A percentile compares a stretch with the other conserved stretches of the same genome.
Conservation (phyloP, 139 green algal genomes). For the Asterochloris sp. region DNA sequence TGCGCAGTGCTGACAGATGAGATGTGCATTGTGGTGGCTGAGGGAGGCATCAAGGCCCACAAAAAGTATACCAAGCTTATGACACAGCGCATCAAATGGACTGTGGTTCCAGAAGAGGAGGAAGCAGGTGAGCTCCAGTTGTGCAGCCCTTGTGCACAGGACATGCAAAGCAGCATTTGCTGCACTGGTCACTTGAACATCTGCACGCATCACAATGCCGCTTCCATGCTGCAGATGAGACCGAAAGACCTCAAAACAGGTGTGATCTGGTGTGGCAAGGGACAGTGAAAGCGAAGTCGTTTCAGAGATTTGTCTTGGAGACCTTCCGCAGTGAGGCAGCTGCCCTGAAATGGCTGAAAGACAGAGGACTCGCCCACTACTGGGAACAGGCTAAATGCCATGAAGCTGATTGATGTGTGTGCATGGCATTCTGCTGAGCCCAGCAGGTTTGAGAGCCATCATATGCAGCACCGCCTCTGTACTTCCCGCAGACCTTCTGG, state of each 20-base stretch:
- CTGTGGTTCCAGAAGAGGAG: slow-evolving; percentile 37
- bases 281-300: slow-evolving; percentile 53
- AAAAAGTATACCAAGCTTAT: slow-evolving; percentile 90
- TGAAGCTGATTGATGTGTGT: neutral
- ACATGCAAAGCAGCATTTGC: neutral
- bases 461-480: too few species aligned
- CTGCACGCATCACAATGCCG: neutral
- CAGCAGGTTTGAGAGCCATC: too few species aligned
- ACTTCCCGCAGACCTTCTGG: too few species aligned
- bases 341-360: slow-evolving; percentile 46
- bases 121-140: slow-evolving; percentile 22
- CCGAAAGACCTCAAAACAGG: slow-evolving; percentile 29
- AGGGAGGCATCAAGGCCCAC: slow-evolving; percentile 22
- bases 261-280: slow-evolving; percentile 69
- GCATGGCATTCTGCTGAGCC: too few species aligned
- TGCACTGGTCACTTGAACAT: neutral
- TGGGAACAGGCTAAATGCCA: slow-evolving; percentile 68
- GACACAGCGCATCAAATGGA: slow-evolving; percentile 93
- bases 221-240: neutral
- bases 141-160: neutral
- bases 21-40: slow-evolving; percentile 23
- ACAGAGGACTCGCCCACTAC: slow-evolving; percentile 73
- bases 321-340: slow-evolving; percentile 31
- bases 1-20: slow-evolving; percentile 25
- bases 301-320: slow-evolving; percentile 67